Evolutionary conservation across 208 protist genomes (phyloP).

Genomic region (Plasmodiophora brassicae): DNA sequence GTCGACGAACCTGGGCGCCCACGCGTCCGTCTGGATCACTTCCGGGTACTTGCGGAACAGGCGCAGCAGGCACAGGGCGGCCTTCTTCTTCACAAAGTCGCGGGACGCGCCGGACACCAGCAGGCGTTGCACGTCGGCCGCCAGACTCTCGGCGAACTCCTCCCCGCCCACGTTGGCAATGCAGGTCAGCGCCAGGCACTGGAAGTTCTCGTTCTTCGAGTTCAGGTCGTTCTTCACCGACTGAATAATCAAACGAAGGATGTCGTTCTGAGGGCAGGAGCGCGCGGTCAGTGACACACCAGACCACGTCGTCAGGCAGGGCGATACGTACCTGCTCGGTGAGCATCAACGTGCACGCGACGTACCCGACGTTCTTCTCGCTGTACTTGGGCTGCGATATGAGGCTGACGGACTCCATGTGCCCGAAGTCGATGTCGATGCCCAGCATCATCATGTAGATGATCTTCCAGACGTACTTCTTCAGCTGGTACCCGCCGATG

Average conservation of each 20-base stretch:
- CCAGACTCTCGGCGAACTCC: constrained; percentile 93
- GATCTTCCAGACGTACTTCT: constrained; percentile 99
- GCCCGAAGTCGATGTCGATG: constrained; percentile 98
- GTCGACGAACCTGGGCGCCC: constrained; percentile 70
- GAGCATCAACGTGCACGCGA: constrained; percentile 86
- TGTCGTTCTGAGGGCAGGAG: constrained; percentile 71
- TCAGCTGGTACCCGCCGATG: constrained; percentile 89
- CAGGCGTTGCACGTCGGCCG: constrained; percentile 82
- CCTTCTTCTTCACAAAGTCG: constrained; percentile 92
- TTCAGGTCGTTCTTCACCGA: constrained; percentile 89
- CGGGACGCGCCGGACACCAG: constrained; percentile 71
- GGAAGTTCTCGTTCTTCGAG: constrained; percentile 74
- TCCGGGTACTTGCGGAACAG: constrained; percentile 87
- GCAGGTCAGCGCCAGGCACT: constrained; percentile 88
- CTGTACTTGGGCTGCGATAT: constrained; percentile 84
- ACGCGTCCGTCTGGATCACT: constrained; percentile 62
- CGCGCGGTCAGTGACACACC: too few species aligned
- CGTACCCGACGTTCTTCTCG: constrained; percentile 77
- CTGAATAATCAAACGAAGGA: constrained; percentile 94
- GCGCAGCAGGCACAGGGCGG: constrained; percentile 87
- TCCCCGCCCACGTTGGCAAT: constrained; percentile 93
- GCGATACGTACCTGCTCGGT: constrained; percentile 83
- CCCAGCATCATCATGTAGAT: constrained; percentile 99
- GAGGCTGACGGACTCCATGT: constrained; percentile 96
- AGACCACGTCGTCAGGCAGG: too few species aligned